phyloP scores from a whole-genome alignment of 257 asterid species.

The Pogostemon cablin region DNA sequence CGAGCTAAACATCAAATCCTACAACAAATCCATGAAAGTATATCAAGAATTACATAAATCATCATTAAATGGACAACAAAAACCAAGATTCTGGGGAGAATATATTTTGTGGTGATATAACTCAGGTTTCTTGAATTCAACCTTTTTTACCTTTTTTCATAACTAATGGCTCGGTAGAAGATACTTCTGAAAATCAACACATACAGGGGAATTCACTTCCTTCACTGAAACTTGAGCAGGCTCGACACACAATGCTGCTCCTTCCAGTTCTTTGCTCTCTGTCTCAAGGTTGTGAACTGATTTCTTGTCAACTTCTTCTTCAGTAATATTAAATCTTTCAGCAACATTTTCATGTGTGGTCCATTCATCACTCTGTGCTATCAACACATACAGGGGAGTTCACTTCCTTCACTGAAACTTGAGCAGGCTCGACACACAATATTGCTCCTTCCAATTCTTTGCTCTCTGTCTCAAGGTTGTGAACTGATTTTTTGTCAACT shows the following conservation, averaged over 20 bases:
- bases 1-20: conserved; percentile 36
- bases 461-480: conserved; percentile 21
- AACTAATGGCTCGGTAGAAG: conserved; percentile 23
- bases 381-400: background rate
- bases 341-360: conserved; percentile 4
- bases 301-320: conserved; percentile 20
- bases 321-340: conserved; percentile 10
- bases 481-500: conserved; percentile 19
- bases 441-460: conserved; percentile 7
- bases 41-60: conserved; percentile 5
- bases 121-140: conserved; percentile 9
- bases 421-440: background rate
- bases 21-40: background rate
- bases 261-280: conserved; percentile 19
- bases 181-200: conserved; percentile 31
- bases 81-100: conserved; percentile 6
- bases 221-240: background rate
- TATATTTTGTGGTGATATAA: background rate
- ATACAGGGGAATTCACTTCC: background rate
- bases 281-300: conserved; percentile 23
- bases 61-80: background rate
- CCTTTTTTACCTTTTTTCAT: conserved; percentile 32
- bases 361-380: too few species aligned
- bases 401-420: too few species aligned
- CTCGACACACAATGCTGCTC: background rate